Evolutionary conservation across 139 green algal species (phyloP).

Genomic region (Chlamydomonas schloesseri): DNA sequence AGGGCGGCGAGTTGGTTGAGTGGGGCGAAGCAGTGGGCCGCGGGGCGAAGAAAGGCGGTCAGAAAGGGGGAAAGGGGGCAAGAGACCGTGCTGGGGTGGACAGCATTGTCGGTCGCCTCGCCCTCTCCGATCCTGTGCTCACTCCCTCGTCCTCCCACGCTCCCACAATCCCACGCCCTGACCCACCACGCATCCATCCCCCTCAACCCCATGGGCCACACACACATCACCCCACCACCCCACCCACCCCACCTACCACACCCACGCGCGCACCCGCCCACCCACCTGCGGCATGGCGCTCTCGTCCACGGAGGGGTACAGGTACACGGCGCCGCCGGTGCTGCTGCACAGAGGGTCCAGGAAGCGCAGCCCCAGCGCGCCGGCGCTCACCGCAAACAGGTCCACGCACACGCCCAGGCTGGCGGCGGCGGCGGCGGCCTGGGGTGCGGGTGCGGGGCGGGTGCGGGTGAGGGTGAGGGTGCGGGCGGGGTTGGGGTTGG

Average conservation of each 20-base stretch:
- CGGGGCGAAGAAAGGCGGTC: no score
- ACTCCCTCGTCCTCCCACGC: no score
- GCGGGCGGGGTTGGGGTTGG: no score
- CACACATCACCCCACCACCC: no score
- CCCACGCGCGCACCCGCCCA: no score
- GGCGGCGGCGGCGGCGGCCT: constrained; percentile 77
- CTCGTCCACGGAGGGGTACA: constrained; percentile 80
- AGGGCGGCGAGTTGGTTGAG: no score
- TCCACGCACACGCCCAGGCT: constrained; percentile 84
- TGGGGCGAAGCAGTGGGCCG: no score
- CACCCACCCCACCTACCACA: no score
- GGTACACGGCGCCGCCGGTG: constrained; percentile 81
- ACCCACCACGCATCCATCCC: not conserved
- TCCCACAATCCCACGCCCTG: not conserved
- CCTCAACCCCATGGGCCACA: not conserved
- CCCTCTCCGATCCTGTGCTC: no score
- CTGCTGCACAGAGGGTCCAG: constrained; percentile 67
- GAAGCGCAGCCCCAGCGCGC: constrained; percentile 58
- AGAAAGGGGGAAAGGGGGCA: no score
- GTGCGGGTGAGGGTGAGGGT: not conserved
- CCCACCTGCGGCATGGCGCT: constrained; percentile 72
- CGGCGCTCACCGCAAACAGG: constrained; percentile 74
- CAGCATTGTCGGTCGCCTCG: no score
- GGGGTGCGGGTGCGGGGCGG: not conserved
- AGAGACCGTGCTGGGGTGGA: no score